Conservation (phyloP, 768 basidiomycete species). For the Boletus rex-veris region DNA sequence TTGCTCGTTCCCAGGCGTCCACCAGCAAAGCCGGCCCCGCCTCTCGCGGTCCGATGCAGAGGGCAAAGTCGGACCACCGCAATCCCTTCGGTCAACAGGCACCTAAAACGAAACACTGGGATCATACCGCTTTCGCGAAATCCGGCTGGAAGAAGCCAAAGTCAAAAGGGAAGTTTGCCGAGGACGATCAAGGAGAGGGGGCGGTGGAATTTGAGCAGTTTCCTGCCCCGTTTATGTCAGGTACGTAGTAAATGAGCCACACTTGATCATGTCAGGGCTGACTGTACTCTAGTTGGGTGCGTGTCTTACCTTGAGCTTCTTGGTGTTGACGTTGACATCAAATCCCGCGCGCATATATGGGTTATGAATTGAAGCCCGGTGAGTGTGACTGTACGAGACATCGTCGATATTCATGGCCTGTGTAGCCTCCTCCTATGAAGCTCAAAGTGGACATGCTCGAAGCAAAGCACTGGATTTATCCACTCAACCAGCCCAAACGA, state of each 20-base stretch:
- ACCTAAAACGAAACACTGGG: conserved; percentile 82
- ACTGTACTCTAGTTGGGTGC: conserved; percentile 48
- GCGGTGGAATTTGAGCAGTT: conserved; percentile 75
- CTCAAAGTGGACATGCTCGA: conserved; percentile 72
- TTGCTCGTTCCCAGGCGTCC: conserved; percentile 37
- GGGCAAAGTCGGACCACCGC: conserved; percentile 40
- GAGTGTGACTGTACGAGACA: not conserved
- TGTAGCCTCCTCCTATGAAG: conserved; percentile 74
- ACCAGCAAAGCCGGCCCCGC: conserved; percentile 25
- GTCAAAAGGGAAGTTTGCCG: conserved; percentile 51
- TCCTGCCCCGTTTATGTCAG: conserved; percentile 70
- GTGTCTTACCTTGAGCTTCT: conserved; percentile 21
- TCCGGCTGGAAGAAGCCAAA: conserved; percentile 61
- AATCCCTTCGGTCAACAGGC: conserved; percentile 52
- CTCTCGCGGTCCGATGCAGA: conserved; percentile 37
- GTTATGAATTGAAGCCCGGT: conserved; percentile 30
- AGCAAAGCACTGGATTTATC: conserved; percentile 86
- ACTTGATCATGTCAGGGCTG: conserved; percentile 1
- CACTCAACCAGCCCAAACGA: conserved; percentile 81
- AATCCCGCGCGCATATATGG: not conserved
- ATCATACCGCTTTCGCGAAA: conserved; percentile 84
- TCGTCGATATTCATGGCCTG: not conserved
- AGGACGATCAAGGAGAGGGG: conserved; percentile 58
- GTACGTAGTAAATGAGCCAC: conserved; percentile 40
- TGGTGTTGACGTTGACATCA: conserved; percentile 3